Evolutionary conservation across 2,329 filamentous ascomycete genomes (phyloP), one percentile per base, ranked within the genome.

Genomic region (Apiospora koreana): DNA sequence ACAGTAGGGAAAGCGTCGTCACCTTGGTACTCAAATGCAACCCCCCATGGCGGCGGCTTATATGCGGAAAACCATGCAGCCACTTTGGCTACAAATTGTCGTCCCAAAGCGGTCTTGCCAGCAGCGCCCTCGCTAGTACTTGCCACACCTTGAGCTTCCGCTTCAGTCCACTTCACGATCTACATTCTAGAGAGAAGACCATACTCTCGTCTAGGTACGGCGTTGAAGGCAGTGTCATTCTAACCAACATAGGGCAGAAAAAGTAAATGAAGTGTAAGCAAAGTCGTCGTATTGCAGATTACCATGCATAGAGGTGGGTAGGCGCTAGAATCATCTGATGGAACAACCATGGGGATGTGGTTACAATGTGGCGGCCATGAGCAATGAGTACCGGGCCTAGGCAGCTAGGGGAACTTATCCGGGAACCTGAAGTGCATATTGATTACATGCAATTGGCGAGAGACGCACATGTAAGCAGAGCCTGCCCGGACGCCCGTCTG

Each of bases 271-370:
- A 31, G 54, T 2, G 28, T 10, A 28, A 62, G 54, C 8, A 62
- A 62, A 62, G 54, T n/a, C 31, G 31, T 62, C 54, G 54, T n/a
- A 62, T 38, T 38, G 54, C 21, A 62, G 54, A 62, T 35, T 62
- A 38, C 28, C 31, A 62, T 38, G 54, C 54, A 62, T n/a, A 38
- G 54, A 8, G 21, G 54, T n/a, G 18, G 31, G 18, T n/a, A n/a
- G 18, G 38, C 16, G 25, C 54, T n/a, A 62, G 7, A 38, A 35
- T 38, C 31, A 62, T 35, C 28, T 38, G 54, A 38, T 28, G 18
- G 31, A n/a, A 35, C 16, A 62, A n/a, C 8, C 54, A n/a, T 62
- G 28, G 28, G 18, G 28, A 35, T 10, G 21, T 10, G 28, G 50
- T n/a, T 58, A 28, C 25, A 58, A 58, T 31, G 50, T 28, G 50